Conservation (phyloP, 2,329 filamentous ascomycete genomes). For the Trichophyton rubrum region DNA sequence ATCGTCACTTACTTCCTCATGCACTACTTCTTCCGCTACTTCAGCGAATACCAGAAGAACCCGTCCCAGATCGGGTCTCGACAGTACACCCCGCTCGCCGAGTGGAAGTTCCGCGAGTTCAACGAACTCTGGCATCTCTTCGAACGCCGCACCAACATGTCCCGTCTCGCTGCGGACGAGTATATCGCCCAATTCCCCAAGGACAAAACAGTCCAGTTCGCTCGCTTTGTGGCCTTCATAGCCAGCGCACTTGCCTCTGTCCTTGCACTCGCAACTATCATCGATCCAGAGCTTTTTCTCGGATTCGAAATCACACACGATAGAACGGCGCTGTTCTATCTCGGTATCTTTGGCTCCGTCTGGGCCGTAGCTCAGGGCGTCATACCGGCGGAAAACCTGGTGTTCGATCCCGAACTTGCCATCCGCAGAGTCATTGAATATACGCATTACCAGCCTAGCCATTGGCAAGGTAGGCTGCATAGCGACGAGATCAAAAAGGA, state of each 20-base stretch:
- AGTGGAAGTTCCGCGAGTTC: conserved; percentile 98
- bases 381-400: conserved; percentile 74
- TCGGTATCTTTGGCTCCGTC: conserved; percentile 67
- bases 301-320: conserved; percentile 84
- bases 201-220: conserved; percentile 75
- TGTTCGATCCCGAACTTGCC: conserved; percentile 86
- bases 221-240: conserved; percentile 75
- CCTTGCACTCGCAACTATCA: conserved; percentile 67
- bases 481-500: conserved; percentile 86
- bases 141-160: conserved; percentile 80
- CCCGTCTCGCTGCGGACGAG: conserved; percentile 78
- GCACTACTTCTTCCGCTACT: conserved; percentile 89
- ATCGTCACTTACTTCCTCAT: conserved; percentile 76
- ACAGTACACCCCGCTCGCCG: conserved; percentile 81
- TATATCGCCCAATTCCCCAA: conserved; percentile 97
- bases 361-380: conserved; percentile 74
- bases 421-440: conserved; percentile 81
- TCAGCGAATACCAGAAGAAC: conserved; percentile 94
- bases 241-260: conserved; percentile 77
- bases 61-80: conserved; percentile 75
- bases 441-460: conserved; percentile 78
- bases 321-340: conserved; percentile 79
- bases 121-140: conserved; percentile 93
- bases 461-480: conserved; percentile 83
- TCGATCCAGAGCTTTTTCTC: conserved; percentile 82